These are phyloP conservation scores for Linum lewisii DNA, from an alignment of 345 rosid genomes.

Conservation along the genomic window DNA sequence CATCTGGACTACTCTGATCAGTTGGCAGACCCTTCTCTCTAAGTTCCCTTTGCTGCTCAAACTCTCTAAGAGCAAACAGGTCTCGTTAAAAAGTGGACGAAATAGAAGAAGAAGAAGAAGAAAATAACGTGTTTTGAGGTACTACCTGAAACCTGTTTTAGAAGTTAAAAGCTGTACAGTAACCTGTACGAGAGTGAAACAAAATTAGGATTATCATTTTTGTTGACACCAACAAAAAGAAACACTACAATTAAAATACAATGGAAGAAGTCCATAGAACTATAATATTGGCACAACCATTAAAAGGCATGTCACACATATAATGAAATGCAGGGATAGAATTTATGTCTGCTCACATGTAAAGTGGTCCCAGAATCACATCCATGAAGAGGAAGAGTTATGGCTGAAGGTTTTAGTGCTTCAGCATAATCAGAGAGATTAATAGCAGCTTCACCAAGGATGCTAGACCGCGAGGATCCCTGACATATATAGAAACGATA, in stretches of 20 bases:
- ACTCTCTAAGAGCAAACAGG: conserved; percentile 50
- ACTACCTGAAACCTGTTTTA: conserved; percentile 91
- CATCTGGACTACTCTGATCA: conserved; percentile 50
- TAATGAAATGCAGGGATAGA: conserved; percentile 2
- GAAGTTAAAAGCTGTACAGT: conserved; percentile 90
- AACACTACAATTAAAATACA: conserved; percentile 9
- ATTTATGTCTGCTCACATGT: conserved; percentile 60
- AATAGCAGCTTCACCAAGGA: conserved; percentile 88
- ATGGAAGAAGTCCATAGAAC: not conserved
- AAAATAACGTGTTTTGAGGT: conserved; percentile 9
- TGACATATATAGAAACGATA: conserved; percentile 25
- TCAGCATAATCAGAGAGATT: conserved; percentile 91
- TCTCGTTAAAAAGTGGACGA: conserved; percentile 9
- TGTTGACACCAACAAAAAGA: not conserved
- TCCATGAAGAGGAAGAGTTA: conserved; percentile 64
- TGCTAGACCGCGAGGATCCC: conserved; percentile 87
- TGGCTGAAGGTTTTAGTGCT: conserved; percentile 67
- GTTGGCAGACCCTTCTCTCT: conserved; percentile 73
- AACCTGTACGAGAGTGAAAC: conserved; percentile 39
- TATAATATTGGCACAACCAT: conserved; percentile 1
- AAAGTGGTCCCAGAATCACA: conserved; percentile 78
- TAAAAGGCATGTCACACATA: not conserved
- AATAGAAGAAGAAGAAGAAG: conserved; percentile 9
- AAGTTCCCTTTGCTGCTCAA: conserved; percentile 92
- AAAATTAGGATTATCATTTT: not conserved